Evolutionary conservation across 352 stramenopile species (phyloP), one percentile per base, ranked within the genome.

Genomic region (Phytophthora cactorum): DNA sequence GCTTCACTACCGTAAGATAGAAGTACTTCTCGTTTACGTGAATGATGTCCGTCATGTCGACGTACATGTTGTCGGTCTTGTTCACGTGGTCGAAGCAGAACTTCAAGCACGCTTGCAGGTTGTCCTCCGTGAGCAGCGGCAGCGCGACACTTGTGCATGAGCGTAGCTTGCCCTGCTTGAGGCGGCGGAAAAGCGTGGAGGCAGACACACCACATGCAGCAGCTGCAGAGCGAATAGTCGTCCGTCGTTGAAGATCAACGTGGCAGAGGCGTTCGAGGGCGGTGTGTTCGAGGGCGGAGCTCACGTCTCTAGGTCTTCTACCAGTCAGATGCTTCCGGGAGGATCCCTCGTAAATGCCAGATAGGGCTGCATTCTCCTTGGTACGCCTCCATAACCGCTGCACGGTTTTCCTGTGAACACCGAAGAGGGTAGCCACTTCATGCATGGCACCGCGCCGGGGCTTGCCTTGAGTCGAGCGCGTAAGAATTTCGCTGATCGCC

Each of bases 11-110:
- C 29, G 29, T 55, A 4, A 55, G 12, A 14, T 43, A 55, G n/a
- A 55, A 55, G 49, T 55, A 55, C n/a, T 55, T 55, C 49, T 41
- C 15, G 29, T 43, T 27, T 12, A 52, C 45, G 25, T 1, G 45
- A 27, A 36, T n/a, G 22, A 52, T 22, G 27, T 52, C 45, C 27
- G 7, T 34, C 31, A 34, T 7, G 31, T 34, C 31, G 31, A 34
- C 31, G 31, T 34, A 34, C 22, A 22, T 22, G 22, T 22, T 22
- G 22, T 22, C 22, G 22, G 22, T 22, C 22, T 22, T 22, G 0
- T 34, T 34, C 31, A 34, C 31, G 31, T 34, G 31, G 7, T 34
- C 31, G 31, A 34, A 7, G 7, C 31, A 8, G 31, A 34, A 34
- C 31, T 34, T 34, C 4, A 34, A 5, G 31, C 31, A 2, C 0